Evolutionary conservation across 768 basidiomycete species (phyloP).

Genomic region (Daedaleopsis nitida): DNA sequence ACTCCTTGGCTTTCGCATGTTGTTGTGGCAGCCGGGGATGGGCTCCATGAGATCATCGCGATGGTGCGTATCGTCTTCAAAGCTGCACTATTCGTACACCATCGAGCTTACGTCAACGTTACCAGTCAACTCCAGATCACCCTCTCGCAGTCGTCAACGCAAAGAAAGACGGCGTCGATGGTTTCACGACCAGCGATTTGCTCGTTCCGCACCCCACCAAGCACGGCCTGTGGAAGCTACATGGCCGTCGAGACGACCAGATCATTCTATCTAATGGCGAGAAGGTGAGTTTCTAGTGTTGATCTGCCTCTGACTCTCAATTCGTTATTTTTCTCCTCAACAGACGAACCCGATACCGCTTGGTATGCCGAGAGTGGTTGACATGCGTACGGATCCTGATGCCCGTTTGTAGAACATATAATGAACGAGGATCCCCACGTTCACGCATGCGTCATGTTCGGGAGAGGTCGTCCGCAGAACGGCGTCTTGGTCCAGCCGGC

Average conservation of each 20-base stretch:
- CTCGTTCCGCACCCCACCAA: constrained; percentile 22
- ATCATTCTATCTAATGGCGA: constrained; percentile 46
- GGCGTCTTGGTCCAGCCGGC: constrained; percentile 43
- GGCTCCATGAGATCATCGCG: background rate
- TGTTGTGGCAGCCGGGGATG: background rate
- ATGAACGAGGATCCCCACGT: constrained; percentile 38
- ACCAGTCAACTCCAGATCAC: background rate
- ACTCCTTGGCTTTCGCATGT: background rate
- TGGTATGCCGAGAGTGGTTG: background rate
- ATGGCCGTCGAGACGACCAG: constrained; percentile 44
- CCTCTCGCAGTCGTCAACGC: constrained; percentile 12
- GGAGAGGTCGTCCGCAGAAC: constrained; percentile 40
- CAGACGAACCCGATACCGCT: constrained; percentile 4
- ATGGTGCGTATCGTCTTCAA: background rate
- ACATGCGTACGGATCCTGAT: background rate
- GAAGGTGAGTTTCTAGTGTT: constrained; percentile 33
- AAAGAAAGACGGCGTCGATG: constrained; percentile 21
- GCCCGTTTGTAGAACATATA: constrained; percentile 32
- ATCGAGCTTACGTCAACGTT: too few relatives aligned
- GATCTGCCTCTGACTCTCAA: background rate
- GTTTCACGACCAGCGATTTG: constrained; percentile 22
- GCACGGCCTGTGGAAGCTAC: constrained; percentile 29
- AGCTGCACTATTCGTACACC: too few relatives aligned
- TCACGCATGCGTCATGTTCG: constrained; percentile 39
- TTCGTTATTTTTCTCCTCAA: background rate